Percentiles rank a stretch among this genome's conserved stretches.
These are phyloP conservation scores for Nicotiana attenuata DNA, from an alignment of 257 asterid species.

Conservation along the genomic window DNA sequence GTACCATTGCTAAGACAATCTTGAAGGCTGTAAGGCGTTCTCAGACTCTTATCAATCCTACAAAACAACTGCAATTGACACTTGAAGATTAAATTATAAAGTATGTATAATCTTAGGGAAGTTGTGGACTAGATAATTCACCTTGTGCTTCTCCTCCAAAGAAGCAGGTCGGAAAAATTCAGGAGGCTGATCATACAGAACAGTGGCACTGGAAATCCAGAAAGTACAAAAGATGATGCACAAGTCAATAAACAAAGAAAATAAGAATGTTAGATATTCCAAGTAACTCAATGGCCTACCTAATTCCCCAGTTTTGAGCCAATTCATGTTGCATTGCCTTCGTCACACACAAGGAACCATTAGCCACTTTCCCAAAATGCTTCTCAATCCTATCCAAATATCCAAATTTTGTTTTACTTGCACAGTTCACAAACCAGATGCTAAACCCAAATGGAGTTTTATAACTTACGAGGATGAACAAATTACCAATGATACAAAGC, in stretches of 20 bases:
- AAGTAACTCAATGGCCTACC: slow-evolving; percentile 38
- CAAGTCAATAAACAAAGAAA: slow-evolving; percentile 1
- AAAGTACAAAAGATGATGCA: slow-evolving; percentile 3
- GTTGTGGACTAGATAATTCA: slow-evolving; percentile 29
- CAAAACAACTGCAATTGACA: slow-evolving; percentile 64
- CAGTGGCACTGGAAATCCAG: slow-evolving; percentile 62
- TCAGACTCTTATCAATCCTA: slow-evolving; percentile 60
- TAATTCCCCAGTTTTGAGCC: slow-evolving; percentile 88
- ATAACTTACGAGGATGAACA: slow-evolving; percentile 7
- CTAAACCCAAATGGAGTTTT: slow-evolving; percentile 7
- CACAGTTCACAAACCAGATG: slow-evolving; percentile 12
- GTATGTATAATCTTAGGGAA: slow-evolving; percentile 15
- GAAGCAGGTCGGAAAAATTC: slow-evolving; percentile 84
- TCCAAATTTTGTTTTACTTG: slow-evolving; percentile 13
- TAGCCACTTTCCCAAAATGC: slow-evolving; percentile 78
- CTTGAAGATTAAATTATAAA: slow-evolving; percentile 22
- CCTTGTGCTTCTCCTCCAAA: slow-evolving; percentile 72
- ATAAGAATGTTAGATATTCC: slow-evolving; percentile 5
- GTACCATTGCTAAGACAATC: slow-evolving; percentile 83
- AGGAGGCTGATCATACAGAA: slow-evolving; percentile 92
- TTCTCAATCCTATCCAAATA: slow-evolving; percentile 74
- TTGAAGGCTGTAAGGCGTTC: slow-evolving; percentile 48
- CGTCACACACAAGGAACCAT: slow-evolving; percentile 93
- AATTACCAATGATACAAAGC: slow-evolving; percentile 66
- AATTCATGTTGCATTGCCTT: slow-evolving; percentile 97